A percentile compares a stretch with the other conserved stretches of the same genome.
These are phyloP conservation scores for Aspergillus diversus DNA, from an alignment of 495 filamentous ascomycete species.

Conservation along the genomic window DNA sequence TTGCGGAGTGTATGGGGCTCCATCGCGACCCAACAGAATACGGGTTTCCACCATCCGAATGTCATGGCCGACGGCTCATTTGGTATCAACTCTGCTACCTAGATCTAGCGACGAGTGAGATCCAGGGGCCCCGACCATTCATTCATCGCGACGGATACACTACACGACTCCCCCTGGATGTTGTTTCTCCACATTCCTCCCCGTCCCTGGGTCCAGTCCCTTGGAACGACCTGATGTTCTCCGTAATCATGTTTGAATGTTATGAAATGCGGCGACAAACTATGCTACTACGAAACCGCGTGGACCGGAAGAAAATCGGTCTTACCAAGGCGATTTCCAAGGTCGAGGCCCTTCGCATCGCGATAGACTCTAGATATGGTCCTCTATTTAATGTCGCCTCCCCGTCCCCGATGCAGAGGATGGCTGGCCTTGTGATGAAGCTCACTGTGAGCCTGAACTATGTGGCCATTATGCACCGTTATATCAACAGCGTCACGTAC, in stretches of 20 bases:
- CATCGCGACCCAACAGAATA: conserved; percentile 13
- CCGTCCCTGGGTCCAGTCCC: neutral
- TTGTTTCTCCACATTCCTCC: neutral
- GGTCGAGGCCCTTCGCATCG: conserved; percentile 1
- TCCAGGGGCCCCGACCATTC: conserved; percentile 10
- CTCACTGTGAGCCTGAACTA: conserved; percentile 19
- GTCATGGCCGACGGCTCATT: conserved; percentile 9
- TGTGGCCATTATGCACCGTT: conserved; percentile 12
- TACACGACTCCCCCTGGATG: conserved; percentile 4
- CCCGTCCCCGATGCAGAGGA: conserved; percentile 6
- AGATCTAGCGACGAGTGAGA: conserved; percentile 2
- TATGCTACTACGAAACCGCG: conserved; percentile 62
- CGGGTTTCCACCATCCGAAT: conserved; percentile 1
- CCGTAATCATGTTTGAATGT: conserved; percentile 69
- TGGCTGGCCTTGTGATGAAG: conserved; percentile 1
- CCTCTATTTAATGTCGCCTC: neutral
- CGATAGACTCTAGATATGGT: conserved; percentile 12
- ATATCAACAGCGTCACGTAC: conserved; percentile 18
- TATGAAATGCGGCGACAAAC: conserved; percentile 72
- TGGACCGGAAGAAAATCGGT: conserved; percentile 60
- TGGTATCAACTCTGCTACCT: conserved; percentile 18
- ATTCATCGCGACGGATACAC: conserved; percentile 10
- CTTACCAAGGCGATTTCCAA: conserved; percentile 16
- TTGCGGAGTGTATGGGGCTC: conserved; percentile 16
- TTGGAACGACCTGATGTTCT: conserved; percentile 72